Base-by-base conservation (phyloP, 139 green algal genomes). In the Micromonas commoda region DNA sequence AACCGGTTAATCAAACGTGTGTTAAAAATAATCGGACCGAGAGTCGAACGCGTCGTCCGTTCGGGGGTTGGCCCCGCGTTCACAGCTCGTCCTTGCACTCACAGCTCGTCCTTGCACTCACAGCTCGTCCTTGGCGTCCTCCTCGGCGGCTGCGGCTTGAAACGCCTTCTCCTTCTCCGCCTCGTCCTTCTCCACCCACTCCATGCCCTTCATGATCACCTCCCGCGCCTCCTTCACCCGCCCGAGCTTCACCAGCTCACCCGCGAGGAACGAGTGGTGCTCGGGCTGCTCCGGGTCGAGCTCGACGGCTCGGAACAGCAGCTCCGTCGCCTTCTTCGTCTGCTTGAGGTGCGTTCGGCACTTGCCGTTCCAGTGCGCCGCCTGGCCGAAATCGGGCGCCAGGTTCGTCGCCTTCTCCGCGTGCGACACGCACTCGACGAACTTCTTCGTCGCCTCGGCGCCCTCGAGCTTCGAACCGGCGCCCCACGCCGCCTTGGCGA, bases 341-440 rank as follows among this genome's bases (percentile, higher is more conserved):
- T 26, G n/a, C 9, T 13, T 24, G 9, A 24, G 5, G 19, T 68
- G n/a, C 9, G 19, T 13, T 26, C n/a, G 32, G 61, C 61, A 68
- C 61, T 35, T 24, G 31, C n/a, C 61, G 5, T 35, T 35, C 32
- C 31, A 68, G 32, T 68, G 61, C 9, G 5, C 31, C 61, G 61
- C 61, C 32, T 68, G 61, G 19, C 61, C 61, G 61, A 32, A 68
- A 13, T 68, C 64, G 64, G 28, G 23, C 28, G 64, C 64, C 28
- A 35, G 32, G 4, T 35, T 13, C 64, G 33, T 23, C 64, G 64
- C 64, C 26, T 35, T 3, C n/a, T 35, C 29, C 13, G 28, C n/a
- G 3, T 35, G 3, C 21, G 38, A 2, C n/a, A 71, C 64, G 28
- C 64, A 71, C 64, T 4, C 64, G 26, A n/a, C 3, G 3, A 13